Percentiles rank a stretch among this genome's conserved stretches.
Conservation (phyloP, 768 basidiomycete genomes). For the Obba rivulosa region DNA sequence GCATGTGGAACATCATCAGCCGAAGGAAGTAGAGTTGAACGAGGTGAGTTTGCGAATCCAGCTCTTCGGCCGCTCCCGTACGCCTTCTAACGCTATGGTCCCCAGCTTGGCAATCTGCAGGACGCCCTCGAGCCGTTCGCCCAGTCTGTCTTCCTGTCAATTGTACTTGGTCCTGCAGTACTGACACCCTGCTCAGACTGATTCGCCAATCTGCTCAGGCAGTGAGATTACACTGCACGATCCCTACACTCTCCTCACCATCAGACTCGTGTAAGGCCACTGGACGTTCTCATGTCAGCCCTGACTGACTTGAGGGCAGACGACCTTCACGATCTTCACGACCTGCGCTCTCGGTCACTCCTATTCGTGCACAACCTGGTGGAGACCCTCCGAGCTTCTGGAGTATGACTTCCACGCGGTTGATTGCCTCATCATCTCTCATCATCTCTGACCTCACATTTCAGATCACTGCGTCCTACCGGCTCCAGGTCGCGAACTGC, state of each 20-base stretch:
- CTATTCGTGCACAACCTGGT: constrained; percentile 60
- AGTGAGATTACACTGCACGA: constrained; percentile 56
- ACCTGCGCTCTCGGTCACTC: constrained; percentile 56
- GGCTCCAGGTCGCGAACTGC: constrained; percentile 55
- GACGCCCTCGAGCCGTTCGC: constrained; percentile 62
- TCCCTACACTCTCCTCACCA: constrained; percentile 60
- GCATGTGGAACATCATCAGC: constrained; percentile 17
- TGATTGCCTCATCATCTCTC: neutral
- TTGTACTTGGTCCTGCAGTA: neutral
- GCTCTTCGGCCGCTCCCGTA: neutral
- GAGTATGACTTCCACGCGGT: constrained; percentile 33
- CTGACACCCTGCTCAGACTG: constrained; percentile 31
- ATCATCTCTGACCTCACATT: neutral
- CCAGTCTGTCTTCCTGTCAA: constrained; percentile 35
- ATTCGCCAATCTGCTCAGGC: constrained; percentile 42
- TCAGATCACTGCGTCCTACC: constrained; percentile 60
- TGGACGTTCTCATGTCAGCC: constrained; percentile 4
- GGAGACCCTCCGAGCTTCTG: constrained; percentile 52
- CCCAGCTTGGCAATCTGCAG: constrained; percentile 43
- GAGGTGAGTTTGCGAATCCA: constrained; percentile 27
- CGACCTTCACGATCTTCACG: constrained; percentile 66
- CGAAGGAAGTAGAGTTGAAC: constrained; percentile 26
- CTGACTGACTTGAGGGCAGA: constrained; percentile 29
- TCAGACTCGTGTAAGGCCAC: constrained; percentile 50
- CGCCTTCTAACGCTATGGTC: no score